phyloP scores from a whole-genome alignment of 2,329 filamentous ascomycete genomes.

The Alternaria brassicae region DNA sequence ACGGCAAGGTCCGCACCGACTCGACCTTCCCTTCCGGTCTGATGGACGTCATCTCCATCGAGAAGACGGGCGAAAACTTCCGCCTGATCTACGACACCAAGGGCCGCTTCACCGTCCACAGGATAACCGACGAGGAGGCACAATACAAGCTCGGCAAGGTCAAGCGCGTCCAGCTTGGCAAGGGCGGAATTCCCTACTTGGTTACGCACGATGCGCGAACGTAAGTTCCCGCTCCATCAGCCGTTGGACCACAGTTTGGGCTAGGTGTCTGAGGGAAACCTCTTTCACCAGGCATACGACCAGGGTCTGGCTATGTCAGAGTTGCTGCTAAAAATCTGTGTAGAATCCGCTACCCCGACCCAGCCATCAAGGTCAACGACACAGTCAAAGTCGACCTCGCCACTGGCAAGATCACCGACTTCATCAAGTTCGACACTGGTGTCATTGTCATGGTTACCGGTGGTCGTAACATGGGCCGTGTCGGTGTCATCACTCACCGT shows the following conservation, averaged over 20 bases:
- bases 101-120: slow-evolving; percentile 99
- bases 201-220: slow-evolving; percentile 99
- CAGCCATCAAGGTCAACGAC: slow-evolving; percentile 99
- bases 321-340: slow-evolving; percentile 50
- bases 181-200: slow-evolving; percentile 99
- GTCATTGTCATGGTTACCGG: slow-evolving; percentile 98
- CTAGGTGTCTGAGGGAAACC: slow-evolving; percentile 46
- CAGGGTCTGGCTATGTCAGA: slow-evolving; percentile 80
- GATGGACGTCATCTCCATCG: slow-evolving; percentile 99
- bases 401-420: slow-evolving; percentile 98
- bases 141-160: slow-evolving; percentile 99
- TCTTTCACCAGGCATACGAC: slow-evolving; percentile 95
- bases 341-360: slow-evolving; percentile 99
- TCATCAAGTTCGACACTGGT: slow-evolving; percentile 98
- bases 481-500: slow-evolving; percentile 99
- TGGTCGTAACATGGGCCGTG: slow-evolving; percentile 99
- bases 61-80: slow-evolving; percentile 99
- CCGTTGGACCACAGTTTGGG: slow-evolving; percentile 77
- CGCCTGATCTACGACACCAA: slow-evolving; percentile 99
- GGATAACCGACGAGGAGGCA: slow-evolving; percentile 97
- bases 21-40: slow-evolving; percentile 95
- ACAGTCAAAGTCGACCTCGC: slow-evolving; percentile 98
- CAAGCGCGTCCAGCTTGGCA: slow-evolving; percentile 99
- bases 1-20: slow-evolving; percentile 99
- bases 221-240: slow-evolving; percentile 99